Percentiles rank a stretch among this genome's conserved stretches.
phyloP scores from a whole-genome alignment of 306 rosid genomes.

The Prunus padus region DNA sequence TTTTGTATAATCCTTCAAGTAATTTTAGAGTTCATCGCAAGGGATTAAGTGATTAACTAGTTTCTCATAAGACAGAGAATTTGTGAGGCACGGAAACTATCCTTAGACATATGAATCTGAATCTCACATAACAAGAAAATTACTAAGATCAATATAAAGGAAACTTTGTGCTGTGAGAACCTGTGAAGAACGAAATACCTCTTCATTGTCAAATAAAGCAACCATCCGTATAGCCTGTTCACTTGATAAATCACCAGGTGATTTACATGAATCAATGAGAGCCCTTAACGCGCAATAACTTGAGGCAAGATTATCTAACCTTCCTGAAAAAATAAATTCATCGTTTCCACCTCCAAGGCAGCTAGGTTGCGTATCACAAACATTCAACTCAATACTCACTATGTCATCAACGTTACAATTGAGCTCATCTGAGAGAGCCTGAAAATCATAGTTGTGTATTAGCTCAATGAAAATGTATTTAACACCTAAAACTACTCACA shows the following conservation, averaged over 20 bases:
- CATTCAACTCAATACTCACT: constrained; percentile 75
- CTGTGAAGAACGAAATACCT: constrained; percentile 53
- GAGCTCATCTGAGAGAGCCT: constrained; percentile 83
- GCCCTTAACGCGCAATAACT: constrained; percentile 93
- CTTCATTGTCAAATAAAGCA: constrained; percentile 98
- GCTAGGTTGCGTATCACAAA: constrained; percentile 96
- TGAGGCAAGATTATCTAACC: constrained; percentile 94
- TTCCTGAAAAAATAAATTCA: constrained; percentile 95
- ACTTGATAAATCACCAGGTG: constrained; percentile 51
- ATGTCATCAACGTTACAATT: constrained; percentile 67
- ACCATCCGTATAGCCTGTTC: constrained; percentile 87
- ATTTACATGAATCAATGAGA: constrained; percentile 74
- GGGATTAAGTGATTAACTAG: not conserved
- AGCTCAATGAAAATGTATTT: constrained; percentile 16
- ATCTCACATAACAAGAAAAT: not conserved
- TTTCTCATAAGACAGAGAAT: not conserved
- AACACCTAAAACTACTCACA: not conserved
- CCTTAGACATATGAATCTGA: not conserved
- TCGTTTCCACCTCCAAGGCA: constrained; percentile 96
- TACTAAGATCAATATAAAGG: not conserved
- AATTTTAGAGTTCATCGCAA: not conserved
- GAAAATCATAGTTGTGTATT: constrained; percentile 26
- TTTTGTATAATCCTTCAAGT: not conserved
- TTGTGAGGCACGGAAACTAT: not conserved
- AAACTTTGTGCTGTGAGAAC: constrained; percentile 5